These are phyloP conservation scores for Dittrichia graveolens DNA, from an alignment of 129 eudicot genomes.

Conservation along the genomic window DNA sequence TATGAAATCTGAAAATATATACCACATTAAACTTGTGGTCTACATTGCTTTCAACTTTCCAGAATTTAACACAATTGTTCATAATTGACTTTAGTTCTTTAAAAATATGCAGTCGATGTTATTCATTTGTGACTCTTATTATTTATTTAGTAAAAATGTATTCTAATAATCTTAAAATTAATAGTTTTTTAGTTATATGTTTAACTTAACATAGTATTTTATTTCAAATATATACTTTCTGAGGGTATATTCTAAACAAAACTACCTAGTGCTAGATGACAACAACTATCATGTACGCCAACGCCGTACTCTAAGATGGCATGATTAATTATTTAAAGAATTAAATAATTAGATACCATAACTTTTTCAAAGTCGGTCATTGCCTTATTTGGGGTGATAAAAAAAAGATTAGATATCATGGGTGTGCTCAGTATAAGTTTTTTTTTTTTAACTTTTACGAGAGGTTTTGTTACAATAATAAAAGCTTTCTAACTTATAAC, in stretches of 20 bases:
- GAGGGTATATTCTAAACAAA: conserved; percentile 26
- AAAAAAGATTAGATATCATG: background rate
- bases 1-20: background rate
- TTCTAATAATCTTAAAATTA: too few relatives aligned
- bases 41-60: background rate
- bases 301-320: conserved; percentile 27
- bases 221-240: too few relatives aligned
- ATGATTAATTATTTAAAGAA: conserved; percentile 7
- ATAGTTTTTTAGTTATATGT: too few relatives aligned
- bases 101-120: background rate
- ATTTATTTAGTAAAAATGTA: background rate
- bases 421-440: too few relatives aligned
- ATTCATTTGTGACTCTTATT: background rate
- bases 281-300: conserved; percentile 21
- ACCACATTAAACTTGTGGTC: background rate
- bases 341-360: too few relatives aligned
- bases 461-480: too few relatives aligned
- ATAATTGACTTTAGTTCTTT: background rate
- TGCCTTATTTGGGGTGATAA: background rate
- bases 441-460: too few relatives aligned
- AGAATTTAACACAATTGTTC: background rate
- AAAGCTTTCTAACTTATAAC: too few relatives aligned
- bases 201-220: too few relatives aligned
- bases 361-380: background rate
- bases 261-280: conserved; percentile 27